Percentiles rank a stretch among this genome's conserved stretches.
Conservation (phyloP, 2,329 filamentous ascomycete species). For the Fusarium tanahbumbuense region DNA sequence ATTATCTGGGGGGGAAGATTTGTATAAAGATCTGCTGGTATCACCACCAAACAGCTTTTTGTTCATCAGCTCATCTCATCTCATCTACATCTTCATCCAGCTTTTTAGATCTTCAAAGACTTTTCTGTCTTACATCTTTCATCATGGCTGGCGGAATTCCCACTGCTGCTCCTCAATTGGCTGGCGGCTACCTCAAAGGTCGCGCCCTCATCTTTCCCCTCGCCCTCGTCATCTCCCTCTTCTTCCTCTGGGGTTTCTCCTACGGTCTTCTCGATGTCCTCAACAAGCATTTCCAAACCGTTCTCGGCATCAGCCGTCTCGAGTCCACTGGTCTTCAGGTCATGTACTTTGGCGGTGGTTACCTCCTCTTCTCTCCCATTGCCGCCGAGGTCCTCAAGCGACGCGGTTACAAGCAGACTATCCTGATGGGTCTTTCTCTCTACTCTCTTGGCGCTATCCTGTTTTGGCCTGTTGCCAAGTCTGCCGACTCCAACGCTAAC, state of each 20-base stretch:
- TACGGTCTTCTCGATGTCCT: constrained; percentile 61
- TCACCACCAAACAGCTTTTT: constrained; percentile 1
- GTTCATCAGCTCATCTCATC: constrained; percentile 15
- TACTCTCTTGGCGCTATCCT: constrained; percentile 71
- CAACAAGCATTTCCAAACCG: constrained; percentile 62
- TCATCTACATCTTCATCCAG: constrained; percentile 8
- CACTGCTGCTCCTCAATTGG: constrained; percentile 37
- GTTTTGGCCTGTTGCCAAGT: constrained; percentile 67
- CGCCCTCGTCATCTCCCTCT: constrained; percentile 63
- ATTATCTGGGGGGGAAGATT: constrained; percentile 3
- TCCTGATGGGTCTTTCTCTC: constrained; percentile 73
- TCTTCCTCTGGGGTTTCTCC: constrained; percentile 61
- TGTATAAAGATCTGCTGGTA: constrained; percentile 31
- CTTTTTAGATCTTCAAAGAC: constrained; percentile 4
- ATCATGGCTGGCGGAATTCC: constrained; percentile 43
- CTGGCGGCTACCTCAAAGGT: constrained; percentile 42
- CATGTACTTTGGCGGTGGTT: constrained; percentile 66
- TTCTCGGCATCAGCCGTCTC: constrained; percentile 57
- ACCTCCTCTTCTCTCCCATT: constrained; percentile 56
- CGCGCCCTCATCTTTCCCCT: constrained; percentile 66
- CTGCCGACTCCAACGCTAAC: constrained; percentile 47
- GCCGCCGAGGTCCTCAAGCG: constrained; percentile 72
- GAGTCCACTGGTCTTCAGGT: constrained; percentile 61
- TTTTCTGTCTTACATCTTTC: not conserved
- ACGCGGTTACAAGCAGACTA: constrained; percentile 73